Evolutionary conservation across 768 basidiomycete genomes (phyloP), one percentile per base, ranked within the genome.

Genomic region (Tricholoma terreum): DNA sequence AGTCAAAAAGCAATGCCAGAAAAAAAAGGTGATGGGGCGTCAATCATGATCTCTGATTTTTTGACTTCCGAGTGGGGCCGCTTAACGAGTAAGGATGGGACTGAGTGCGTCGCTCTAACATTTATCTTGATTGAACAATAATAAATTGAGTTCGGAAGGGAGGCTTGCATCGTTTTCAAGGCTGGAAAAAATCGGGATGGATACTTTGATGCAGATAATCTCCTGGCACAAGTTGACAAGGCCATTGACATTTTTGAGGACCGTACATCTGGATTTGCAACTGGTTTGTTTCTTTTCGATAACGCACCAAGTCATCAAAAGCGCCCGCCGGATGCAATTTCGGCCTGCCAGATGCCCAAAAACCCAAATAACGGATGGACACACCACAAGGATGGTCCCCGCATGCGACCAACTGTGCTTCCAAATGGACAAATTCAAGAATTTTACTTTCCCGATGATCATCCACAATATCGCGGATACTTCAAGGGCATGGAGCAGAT

Each of bases 401-500:
- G 10, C 17, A 46, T n/a, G 15, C 1, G 9, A 19, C n/a, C 10
- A n/a, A 9, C 43, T 46, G 43, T 46, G 6, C 51, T 70, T 14
- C 48, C 61, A 1, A 57, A 71, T 63, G 61, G 65, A 1, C 4
- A 49, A 31, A n/a, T 56, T 21, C 74, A 77, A 52, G 34, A 55
- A 17, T 62, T 78, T 7, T 76, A 76, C 60, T 76, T 63, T 54
- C 57, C 58, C 4, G 60, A 68, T 19, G 54, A 71, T 52, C 71
- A 74, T 55, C 65, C 63, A 10, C 60, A 60, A 19, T 61, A 62
- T 51, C 68, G 72, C 10, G 68, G 71, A 9, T 65, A 58, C 62
- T 76, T 75, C 61, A 75, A 75, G 59, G 71, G 75, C n/a, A 75
- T 74, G 72, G 67, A 72, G 52, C 17, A 53, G 11, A 66, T 68